Evolutionary conservation across 163 green algal genomes (phyloP).

Genomic region (Volvox carteri): DNA sequence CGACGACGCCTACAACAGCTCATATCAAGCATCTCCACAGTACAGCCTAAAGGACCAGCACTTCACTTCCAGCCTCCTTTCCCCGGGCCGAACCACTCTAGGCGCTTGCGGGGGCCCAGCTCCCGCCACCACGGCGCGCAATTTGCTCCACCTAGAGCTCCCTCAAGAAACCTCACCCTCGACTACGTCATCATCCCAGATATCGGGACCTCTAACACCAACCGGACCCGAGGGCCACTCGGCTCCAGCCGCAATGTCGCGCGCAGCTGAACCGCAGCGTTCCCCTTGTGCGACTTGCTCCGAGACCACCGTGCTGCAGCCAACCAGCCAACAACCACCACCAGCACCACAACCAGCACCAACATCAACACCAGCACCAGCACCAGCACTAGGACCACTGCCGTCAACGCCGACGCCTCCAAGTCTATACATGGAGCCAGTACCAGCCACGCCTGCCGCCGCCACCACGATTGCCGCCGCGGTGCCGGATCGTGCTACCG

Average conservation of each 20-base stretch:
- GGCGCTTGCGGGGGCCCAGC: too few species aligned
- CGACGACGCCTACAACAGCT: not conserved
- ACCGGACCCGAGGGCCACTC: too few species aligned
- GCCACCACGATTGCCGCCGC: not conserved
- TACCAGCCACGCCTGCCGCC: too few species aligned
- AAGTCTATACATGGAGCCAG: too few species aligned
- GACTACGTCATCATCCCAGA: not conserved
- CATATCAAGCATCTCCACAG: not conserved
- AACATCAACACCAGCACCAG: too few species aligned
- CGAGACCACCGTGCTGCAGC: not conserved
- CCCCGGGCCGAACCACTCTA: not conserved
- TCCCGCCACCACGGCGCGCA: not conserved
- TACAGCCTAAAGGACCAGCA: not conserved
- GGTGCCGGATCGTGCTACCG: not conserved
- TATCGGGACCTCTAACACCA: not conserved
- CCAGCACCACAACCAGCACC: too few species aligned
- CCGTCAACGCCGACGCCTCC: too few species aligned
- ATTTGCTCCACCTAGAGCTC: not conserved
- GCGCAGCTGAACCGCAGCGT: not conserved
- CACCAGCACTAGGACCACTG: too few species aligned
- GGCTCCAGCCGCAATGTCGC: too few species aligned
- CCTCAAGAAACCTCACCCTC: not conserved
- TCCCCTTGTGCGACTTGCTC: not conserved
- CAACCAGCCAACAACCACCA: not conserved
- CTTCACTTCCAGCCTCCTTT: not conserved